Evolutionary conservation across 179 eudicot species (phyloP).

Genomic region (Beta lomatogona): DNA sequence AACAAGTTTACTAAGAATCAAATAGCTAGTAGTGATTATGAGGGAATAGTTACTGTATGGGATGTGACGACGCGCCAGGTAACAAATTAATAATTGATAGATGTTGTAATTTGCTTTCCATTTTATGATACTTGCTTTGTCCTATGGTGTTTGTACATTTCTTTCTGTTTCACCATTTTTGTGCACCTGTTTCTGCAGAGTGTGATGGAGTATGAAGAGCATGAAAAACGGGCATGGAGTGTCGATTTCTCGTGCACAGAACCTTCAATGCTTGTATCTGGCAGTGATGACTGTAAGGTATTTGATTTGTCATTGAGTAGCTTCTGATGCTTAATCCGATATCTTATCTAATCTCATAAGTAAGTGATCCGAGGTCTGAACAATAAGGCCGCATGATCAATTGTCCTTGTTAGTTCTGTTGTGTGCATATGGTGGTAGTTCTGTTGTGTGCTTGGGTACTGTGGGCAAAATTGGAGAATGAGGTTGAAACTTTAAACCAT

Average conservation of each 20-base stretch:
- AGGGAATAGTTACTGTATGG: slow-evolving; percentile 79
- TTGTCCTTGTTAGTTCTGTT: not conserved
- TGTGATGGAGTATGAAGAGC: slow-evolving; percentile 75
- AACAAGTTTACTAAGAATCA: slow-evolving; percentile 68
- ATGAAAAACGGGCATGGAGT: slow-evolving; percentile 78
- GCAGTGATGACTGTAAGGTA: slow-evolving; percentile 83
- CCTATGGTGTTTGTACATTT: not conserved
- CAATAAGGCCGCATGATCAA: not conserved
- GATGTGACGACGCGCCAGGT: slow-evolving; percentile 74
- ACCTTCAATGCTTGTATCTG: slow-evolving; percentile 74
- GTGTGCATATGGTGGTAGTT: not conserved
- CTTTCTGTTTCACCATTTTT: slow-evolving; percentile 5
- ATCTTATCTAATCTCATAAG: not conserved
- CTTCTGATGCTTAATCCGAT: not conserved
- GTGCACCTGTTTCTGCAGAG: slow-evolving; percentile 41
- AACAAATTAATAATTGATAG: slow-evolving; percentile 17
- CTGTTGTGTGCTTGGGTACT: not conserved
- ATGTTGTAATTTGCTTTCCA: not conserved
- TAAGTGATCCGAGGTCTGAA: not conserved
- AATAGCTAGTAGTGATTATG: slow-evolving; percentile 77
- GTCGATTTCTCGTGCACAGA: slow-evolving; percentile 72
- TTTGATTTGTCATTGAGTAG: not conserved
- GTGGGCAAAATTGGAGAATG: not conserved
- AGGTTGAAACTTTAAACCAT: not conserved
- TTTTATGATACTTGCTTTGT: not conserved